Conservation (phyloP, 2,329 filamentous ascomycete genomes). For the Cladosporium austrohemisphaericum region DNA sequence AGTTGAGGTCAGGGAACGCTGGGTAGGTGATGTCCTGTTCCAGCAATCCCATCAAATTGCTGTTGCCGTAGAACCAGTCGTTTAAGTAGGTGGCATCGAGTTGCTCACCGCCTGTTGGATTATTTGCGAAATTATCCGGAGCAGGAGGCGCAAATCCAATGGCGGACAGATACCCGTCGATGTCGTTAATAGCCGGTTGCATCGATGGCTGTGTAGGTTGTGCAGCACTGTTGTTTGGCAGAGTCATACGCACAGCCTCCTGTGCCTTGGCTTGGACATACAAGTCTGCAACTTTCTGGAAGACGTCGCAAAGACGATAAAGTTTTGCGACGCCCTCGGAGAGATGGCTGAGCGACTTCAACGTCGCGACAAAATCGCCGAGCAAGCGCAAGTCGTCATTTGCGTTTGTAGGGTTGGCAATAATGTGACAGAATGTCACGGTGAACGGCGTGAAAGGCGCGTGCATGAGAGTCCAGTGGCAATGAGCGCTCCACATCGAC, state of each 20-base stretch:
- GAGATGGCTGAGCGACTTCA: conserved; percentile 21
- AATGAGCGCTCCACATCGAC: conserved; percentile 16
- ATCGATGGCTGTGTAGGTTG: conserved; percentile 2
- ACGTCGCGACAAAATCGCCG: conserved; percentile 21
- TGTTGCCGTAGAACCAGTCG: conserved; percentile 20
- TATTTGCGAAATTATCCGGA: neutral
- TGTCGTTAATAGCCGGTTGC: conserved; percentile 18
- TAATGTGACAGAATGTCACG: conserved; percentile 47
- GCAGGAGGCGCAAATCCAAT: conserved; percentile 18
- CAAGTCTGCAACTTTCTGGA: conserved; percentile 23
- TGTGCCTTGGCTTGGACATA: conserved; percentile 20
- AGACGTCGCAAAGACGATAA: conserved; percentile 20
- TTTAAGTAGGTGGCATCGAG: conserved; percentile 17
- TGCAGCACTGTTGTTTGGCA: neutral
- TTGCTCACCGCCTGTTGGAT: neutral
- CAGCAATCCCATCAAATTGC: conserved; percentile 17
- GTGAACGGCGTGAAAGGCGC: conserved; percentile 59
- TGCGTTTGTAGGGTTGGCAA: conserved; percentile 15
- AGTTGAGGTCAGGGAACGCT: neutral
- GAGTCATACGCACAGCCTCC: conserved; percentile 8
- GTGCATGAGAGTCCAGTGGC: conserved; percentile 41
- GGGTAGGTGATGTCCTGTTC: conserved; percentile 17
- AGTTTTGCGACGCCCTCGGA: conserved; percentile 23
- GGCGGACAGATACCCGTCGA: conserved; percentile 19
- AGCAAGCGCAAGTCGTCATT: conserved; percentile 21